These are phyloP conservation scores for Neofusicoccum sp. DNA, from an alignment of 2,329 filamentous ascomycete genomes.

Conservation along the genomic window DNA sequence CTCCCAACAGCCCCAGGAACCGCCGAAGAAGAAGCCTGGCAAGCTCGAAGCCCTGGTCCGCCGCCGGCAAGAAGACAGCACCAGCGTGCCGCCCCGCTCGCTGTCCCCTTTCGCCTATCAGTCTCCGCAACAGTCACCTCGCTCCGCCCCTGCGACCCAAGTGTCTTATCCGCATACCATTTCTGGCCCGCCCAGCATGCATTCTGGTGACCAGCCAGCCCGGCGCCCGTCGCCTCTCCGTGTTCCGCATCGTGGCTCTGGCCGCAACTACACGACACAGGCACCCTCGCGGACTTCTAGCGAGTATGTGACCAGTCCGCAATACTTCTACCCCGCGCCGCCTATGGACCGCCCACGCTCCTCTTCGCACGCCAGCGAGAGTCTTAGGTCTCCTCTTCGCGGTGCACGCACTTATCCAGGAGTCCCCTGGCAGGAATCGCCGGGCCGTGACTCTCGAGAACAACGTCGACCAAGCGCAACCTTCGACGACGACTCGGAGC, in stretches of 20 bases:
- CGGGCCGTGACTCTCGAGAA: neutral
- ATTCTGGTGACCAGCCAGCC: neutral
- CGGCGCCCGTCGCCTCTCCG: constrained; percentile 3
- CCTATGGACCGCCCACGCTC: constrained; percentile 6
- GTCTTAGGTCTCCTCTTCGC: neutral
- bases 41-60: constrained; percentile 3
- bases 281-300: neutral
- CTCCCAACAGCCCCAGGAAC: neutral
- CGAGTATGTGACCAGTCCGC: neutral
- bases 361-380: constrained; percentile 2
- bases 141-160: constrained; percentile 12
- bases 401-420: constrained; percentile 8
- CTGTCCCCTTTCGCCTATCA: neutral
- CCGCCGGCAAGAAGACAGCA: neutral
- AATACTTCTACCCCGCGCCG: constrained; percentile 7
- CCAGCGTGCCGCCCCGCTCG: neutral
- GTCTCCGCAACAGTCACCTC: neutral
- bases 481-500: constrained; percentile 35
- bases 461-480: constrained; percentile 25
- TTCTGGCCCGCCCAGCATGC: neutral
- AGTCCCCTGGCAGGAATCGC: constrained; percentile 9
- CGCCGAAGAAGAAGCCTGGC: neutral
- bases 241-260: neutral
- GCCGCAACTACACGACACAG: constrained; percentile 2
- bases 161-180: neutral